Percentiles rank a stretch among this genome's conserved stretches.
phyloP scores from a whole-genome alignment of 2,329 filamentous ascomycete species.

The Ophiostoma ips region DNA sequence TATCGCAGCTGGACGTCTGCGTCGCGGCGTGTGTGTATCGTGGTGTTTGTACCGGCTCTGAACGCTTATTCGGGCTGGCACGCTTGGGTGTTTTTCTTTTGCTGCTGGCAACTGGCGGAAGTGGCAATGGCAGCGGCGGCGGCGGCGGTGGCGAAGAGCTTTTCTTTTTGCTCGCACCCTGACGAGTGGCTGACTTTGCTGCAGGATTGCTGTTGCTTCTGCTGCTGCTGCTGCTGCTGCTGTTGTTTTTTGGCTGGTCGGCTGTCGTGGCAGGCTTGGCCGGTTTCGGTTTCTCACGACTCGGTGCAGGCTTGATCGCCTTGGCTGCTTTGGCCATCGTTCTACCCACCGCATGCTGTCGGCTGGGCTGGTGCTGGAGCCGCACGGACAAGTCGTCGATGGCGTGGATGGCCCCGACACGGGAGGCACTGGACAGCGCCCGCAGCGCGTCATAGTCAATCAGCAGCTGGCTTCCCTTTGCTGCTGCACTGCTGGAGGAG shows the following conservation, averaged over 20 bases:
- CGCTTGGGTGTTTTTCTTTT: background rate
- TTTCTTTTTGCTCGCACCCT: background rate
- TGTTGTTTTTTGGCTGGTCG: background rate
- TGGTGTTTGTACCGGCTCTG: background rate
- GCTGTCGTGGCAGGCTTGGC: background rate
- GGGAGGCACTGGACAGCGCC: conserved; percentile 32
- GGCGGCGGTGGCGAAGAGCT: no score
- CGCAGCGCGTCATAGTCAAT: conserved; percentile 34
- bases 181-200: background rate
- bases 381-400: conserved; percentile 33
- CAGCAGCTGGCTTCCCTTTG: conserved; percentile 16
- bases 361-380: conserved; percentile 11
- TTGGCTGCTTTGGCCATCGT: background rate
- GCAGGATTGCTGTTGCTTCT: background rate
- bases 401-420: conserved; percentile 32
- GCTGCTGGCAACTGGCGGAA: background rate
- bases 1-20: background rate
- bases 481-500: no score
- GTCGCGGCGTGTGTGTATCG: background rate
- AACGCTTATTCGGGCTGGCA: background rate
- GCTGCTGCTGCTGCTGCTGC: background rate
- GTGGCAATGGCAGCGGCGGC: no score
- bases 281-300: background rate
- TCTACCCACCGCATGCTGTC: background rate
- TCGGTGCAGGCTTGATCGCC: background rate